These are phyloP conservation scores for Nakazawaea ishiwadae DNA, from an alignment of 805 yeast species.

Conservation along the genomic window DNA sequence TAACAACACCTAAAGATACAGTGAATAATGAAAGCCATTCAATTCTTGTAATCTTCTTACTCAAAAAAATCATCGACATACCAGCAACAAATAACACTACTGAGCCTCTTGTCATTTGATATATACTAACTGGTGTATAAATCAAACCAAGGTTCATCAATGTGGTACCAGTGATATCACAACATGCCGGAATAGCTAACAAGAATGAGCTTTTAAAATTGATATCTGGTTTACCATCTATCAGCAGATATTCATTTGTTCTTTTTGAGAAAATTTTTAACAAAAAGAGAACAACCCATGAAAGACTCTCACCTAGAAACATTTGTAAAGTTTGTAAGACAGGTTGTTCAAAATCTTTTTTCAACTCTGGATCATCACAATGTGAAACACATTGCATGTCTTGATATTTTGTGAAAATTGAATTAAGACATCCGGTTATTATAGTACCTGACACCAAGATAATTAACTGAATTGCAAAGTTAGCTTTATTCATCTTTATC, in stretches of 20 bases:
- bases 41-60: constrained; percentile 45
- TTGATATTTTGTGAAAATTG: constrained; percentile 69
- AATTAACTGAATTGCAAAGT: constrained; percentile 20
- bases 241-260: too few relatives aligned
- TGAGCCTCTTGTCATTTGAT: constrained; percentile 84
- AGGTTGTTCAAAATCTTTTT: constrained; percentile 67
- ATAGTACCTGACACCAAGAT: constrained; percentile 47
- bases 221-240: constrained; percentile 10
- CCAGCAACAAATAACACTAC: constrained; percentile 72
- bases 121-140: constrained; percentile 72
- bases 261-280: not conserved
- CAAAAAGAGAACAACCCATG: constrained; percentile 25
- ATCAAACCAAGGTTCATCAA: constrained; percentile 70
- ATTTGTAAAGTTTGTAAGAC: constrained; percentile 75
- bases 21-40: constrained; percentile 67
- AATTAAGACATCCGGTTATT: constrained; percentile 66
- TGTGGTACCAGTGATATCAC: constrained; percentile 73
- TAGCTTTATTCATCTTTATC: not conserved
- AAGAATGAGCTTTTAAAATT: constrained; percentile 25
- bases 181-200: constrained; percentile 58
- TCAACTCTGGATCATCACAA: constrained; percentile 41
- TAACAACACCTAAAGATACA: constrained; percentile 64
- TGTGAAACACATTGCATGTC: constrained; percentile 66
- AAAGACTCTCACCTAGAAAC: constrained; percentile 66
- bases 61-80: constrained; percentile 59